Evolutionary conservation across 345 rosid species (phyloP), one percentile per base, ranked within the genome.

Genomic region (Stellera chamaejasme): DNA sequence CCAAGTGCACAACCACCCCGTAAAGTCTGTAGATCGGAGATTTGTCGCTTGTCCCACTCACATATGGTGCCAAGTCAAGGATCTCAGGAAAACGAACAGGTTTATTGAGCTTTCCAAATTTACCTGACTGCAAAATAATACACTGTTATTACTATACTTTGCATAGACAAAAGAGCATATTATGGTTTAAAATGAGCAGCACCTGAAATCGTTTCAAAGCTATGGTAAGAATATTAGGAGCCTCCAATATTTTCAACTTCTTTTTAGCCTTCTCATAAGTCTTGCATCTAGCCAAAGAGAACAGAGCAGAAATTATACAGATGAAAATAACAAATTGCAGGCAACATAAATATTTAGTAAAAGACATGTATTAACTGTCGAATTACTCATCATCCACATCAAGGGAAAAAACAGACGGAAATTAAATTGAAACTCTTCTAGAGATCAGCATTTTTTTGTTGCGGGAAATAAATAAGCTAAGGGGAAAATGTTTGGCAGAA

Each of bases 131-230:
- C 52, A 77, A 77, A 52, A 63, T 41, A 53, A 43, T 45, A 44
- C 60, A 64, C 28, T 50, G 13, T 23, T 51, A 12, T 19, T 42
- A 77, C 50, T 43, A 25, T 43, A 47, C 6, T 2, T 32, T 32
- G 7, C 39, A 32, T 8, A 15, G 6, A 55, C 58, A 50, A 62
- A 54, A 27, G 48, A 45, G 11, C 25, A 54, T 8, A 16, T 14
- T 59, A 8, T 44, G 41, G 14, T 27, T 36, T 1, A 43, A 44
- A 50, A 32, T 9, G 10, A 57, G 60, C 5, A 54, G 59, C 70
- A 87, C 99, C 97, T 85, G 97, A 74, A 85, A 94, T 53, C 99
- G 79, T 78, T 94, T 94, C 32, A 94, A 82, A n/a, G 87, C 90
- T 73, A 94, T 85, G 3, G 99, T 94, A 55, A 94, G 96, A 56